Base-by-base conservation (phyloP, 495 filamentous ascomycete genomes). In the Penicillium coprophilum region DNA sequence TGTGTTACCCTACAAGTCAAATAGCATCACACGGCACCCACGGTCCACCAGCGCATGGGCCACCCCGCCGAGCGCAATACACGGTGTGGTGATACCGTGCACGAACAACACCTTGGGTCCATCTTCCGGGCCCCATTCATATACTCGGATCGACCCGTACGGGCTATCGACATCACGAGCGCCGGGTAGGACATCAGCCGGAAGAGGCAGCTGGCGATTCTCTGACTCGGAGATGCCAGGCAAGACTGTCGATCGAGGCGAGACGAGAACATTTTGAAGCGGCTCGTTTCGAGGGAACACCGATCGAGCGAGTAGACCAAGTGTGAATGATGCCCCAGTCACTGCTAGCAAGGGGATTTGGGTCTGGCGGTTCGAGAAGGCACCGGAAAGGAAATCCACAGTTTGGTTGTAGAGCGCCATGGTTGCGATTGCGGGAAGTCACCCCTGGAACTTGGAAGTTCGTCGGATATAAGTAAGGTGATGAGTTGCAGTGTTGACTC, bases 81-180 rank as follows among this genome's bases (percentile, higher is more conserved):
- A 88, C 3, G 93, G 89, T 1, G 89, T 97, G 48, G 83, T 87
- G 63, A 96, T 95, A 27, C 93, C 93, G 66, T 96, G 92, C 20
- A 96, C 72, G 21, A 96, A 73, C 34, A 96, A 62, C 1, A 96
- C 87, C 65, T 91, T 96, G 20, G 79, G 73, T 4, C 92, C 92
- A 48, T 83, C 69, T 53, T 86, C 82, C n/a, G 91, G 91, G 9
- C 93, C 93, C 78, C 85, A 96, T 79, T 97, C 93, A 66, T 96
- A 96, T 12, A 92, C 87, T 36, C 89, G 76, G 24, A 91, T 86
- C 24, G 79, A 84, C 20, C 93, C 92, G 61, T 92, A 96, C 55
- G 89, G 88, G 7, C 83, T 89, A 4, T 77, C 67, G 20, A 96
- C 86, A 71, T 92, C 84, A 39, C 90, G 78, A 6, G 75, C 84